Base-by-base conservation (phyloP, 495 filamentous ascomycete genomes). In the Neurospora sp. region DNA sequence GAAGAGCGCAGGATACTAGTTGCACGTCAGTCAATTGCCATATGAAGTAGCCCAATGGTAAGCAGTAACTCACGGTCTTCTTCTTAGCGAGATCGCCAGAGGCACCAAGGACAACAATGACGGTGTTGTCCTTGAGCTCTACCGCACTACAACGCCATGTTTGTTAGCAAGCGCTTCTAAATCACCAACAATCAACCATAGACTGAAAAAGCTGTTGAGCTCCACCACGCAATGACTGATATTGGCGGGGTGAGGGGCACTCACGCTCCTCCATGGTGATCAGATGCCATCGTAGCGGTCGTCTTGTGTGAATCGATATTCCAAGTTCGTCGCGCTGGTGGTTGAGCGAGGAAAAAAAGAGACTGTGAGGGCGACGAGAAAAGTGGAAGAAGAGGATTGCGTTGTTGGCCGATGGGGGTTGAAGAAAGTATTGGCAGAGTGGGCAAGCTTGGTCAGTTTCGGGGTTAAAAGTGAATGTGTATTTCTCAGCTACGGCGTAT, bases 61-160 rank as follows among this genome's bases (percentile, higher is more conserved):
- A 73, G 69, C 70, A 61, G 71, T 59, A 40, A 86, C 93, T 78
- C 83, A 97, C 94, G 22, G 96, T 99, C 89, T 99, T 99, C 90
- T 99, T 99, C 87, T 98, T 98, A 39, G 96, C 96, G 61, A 99
- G 87, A 87, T 99, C 96, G 71, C 96, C 96, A 20, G 96, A 98
- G 71, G 96, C 96, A 78, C 96, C 96, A 73, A 99, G 90, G 77
- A 99, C 96, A 74, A 99, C 90, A 82, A 99, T 97, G 80, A 96
- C 87, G 74, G 96, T 99, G 88, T 98, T 95, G 79, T 98, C 93
- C 87, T 97, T 99, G 75, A 99, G 91, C 89, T 98, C 96, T 77
- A 97, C 86, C 69, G 78, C 72, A 73, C 84, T 86, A 71, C 35
- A 27, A n/a, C 39, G 18, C 68, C 39, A 69, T 69, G 18, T 42